Conservation (phyloP, 306 rosid genomes). For the Vigna angularis region DNA sequence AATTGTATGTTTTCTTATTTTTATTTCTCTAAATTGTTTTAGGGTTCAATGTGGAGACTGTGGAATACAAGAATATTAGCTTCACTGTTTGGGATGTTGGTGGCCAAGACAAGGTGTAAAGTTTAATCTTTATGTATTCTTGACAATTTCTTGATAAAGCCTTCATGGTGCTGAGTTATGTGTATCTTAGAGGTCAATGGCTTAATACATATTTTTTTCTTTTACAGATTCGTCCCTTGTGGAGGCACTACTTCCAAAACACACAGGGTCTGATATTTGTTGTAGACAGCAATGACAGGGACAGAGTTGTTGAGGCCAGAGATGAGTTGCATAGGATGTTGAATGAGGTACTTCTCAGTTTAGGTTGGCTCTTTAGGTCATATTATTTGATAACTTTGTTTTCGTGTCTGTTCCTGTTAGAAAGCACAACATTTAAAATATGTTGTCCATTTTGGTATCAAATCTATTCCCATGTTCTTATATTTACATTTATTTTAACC, state of each 20-base stretch:
- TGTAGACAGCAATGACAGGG: slow-evolving; percentile 99
- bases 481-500: too few relatives aligned
- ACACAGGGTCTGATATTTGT: slow-evolving; percentile 99
- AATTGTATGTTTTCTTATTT: not conserved
- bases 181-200: slow-evolving; percentile 15
- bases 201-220: slow-evolving; percentile 37
- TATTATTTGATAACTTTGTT: not conserved
- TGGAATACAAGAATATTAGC: slow-evolving; percentile 98
- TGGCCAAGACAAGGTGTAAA: slow-evolving; percentile 94
- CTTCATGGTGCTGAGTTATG: not conserved
- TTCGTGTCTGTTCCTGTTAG: slow-evolving; percentile 29
- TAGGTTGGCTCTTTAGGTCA: slow-evolving; percentile 2
- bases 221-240: slow-evolving; percentile 96
- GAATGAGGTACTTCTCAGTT: slow-evolving; percentile 75
- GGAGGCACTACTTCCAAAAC: slow-evolving; percentile 99
- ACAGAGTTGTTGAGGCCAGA: slow-evolving; percentile 99
- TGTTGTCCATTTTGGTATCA: too few relatives aligned
- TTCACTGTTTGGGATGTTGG: slow-evolving; percentile 99
- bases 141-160: not conserved
- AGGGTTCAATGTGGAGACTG: slow-evolving; percentile 99
- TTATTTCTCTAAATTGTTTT: slow-evolving; percentile 14
- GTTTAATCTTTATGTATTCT: slow-evolving; percentile 34
- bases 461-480: too few relatives aligned
- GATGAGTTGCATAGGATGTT: slow-evolving; percentile 99
- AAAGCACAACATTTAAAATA: not conserved